Base-by-base conservation (phyloP, 768 basidiomycete genomes). In the Rhodotorula kratochvilovae region DNA sequence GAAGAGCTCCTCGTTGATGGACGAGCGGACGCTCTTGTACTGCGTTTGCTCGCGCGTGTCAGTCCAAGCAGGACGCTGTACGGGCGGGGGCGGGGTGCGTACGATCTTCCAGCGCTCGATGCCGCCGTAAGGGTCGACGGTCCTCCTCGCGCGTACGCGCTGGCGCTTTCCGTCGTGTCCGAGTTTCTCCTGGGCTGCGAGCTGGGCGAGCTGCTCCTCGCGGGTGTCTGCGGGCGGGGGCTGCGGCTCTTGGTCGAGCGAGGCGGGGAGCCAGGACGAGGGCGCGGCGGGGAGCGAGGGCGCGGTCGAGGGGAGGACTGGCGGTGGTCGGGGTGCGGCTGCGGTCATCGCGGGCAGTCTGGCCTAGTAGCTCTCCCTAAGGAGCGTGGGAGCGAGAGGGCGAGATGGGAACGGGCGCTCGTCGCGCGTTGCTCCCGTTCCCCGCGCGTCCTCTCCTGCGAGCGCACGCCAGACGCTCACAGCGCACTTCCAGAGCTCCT, bases 81-180 rank as follows among this genome's bases (percentile, higher is more conserved):
- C n/a, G n/a, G n/a, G n/a, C n/a, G n/a, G n/a, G n/a, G n/a, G n/a
- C n/a, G 35, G 50, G 21, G 50, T 17, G 82, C 88, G 68, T 78
- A 96, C 93, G 82, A 92, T 79, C 65, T 84, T 81, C 92, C 91
- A 96, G 73, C 92, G 85, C 25, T 89, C 90, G 81, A 95, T 84
- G 3, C 88, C 88, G 39, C 92, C 93, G 75, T 89, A 89, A 76
- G 93, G 98, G 81, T 98, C 96, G 21, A 98, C 94, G 29, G 96
- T 97, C 82, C 92, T 54, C 58, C 76, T 63, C 4, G 96, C 93
- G 71, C 92, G 86, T 5, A 75, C 65, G 11, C 74, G 42, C 46
- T 75, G 74, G 5, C 74, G 61, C 27, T 75, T 75, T 2, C 74
- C 74, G 55, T 75, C 74, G 70, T 75, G 74, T 0, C 74, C 74